Evolutionary conservation across 2,329 filamentous ascomycete genomes (phyloP), one percentile per base, ranked within the genome.

Genomic region (Sporothrix variecibatus): DNA sequence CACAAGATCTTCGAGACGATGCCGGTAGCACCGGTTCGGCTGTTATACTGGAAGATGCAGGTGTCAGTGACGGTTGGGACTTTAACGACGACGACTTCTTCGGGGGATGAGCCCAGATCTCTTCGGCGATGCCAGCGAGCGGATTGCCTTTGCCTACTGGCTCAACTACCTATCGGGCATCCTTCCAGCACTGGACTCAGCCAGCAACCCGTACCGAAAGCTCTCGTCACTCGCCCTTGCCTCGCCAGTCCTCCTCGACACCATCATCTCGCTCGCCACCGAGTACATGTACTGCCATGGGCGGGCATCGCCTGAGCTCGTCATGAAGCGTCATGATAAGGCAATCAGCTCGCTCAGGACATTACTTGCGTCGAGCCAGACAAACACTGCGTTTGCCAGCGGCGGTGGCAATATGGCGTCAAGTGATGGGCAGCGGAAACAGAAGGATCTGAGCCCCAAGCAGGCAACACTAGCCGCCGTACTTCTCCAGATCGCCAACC

Each of bases 251-350:
- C 58, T 72, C 20, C 60, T 72, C 28, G 56, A 72, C 58, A 67
- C 56, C 31, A 72, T 72, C 56, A 38, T 72, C 56, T 72, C 71
- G 20, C 23, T 72, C 28, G 71, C 71, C 20, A 72, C 71, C n/a
- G 58, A 46, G 56, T 65, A 72, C 46, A 72, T 72, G 71, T 67
- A 72, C 43, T 26, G 51, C 51, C 51, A 56, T 26, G 51, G 51
- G 20, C 51, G 51, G 51, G 51, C 51, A n/a, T 68, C 58, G 58
- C 58, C 58, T 11, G 58, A 62, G 23, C 58, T 62, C 26, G 58
- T 62, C 58, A 62, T 62, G 58, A 62, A 62, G 58, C 58, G 58
- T 28, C 58, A 67, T n/a, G 51, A 56, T n/a, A 56, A 56, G 51
- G 51, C 51, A n/a, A 56, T 56, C 51, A 23, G 51, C 43, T 46